Evolutionary conservation across 352 stramenopile genomes (phyloP), one percentile per base, ranked within the genome.

Genomic region (Phytopythium kandeliae): DNA sequence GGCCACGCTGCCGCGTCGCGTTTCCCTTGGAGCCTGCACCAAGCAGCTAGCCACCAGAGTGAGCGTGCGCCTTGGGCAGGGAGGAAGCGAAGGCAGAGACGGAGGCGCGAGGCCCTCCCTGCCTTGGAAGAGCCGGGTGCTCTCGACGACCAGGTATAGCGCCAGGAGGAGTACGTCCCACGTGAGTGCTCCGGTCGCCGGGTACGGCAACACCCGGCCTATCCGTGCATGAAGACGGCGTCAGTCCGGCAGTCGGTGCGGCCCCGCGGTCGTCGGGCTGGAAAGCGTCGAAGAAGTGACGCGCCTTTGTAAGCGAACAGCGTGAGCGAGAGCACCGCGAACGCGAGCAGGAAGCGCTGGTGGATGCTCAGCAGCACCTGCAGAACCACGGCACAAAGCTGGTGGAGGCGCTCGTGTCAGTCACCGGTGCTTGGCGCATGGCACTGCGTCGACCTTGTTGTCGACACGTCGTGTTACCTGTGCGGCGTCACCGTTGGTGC

Each of bases 241-340:
- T 55, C 15, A 56, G 38, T 6, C 13, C 34, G 8, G 16, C 34
- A 9, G 11, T 33, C 28, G 28, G 5, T 33, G 5, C 28, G 5
- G 5, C 5, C 28, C 10, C 28, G 10, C 28, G 10, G 28, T 33
- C 28, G 28, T 5, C 28, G 28, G 28, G 5, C 30, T 25, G 36
- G 4, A 9, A 31, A 9, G 28, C 4, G 28, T 31, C 28, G 28
- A 31, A 10, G 4, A 31, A 31, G 28, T 9, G 4, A 31, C 28
- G 28, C 4, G 28, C 75, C 61, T 74, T 95, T 95, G 69, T 95
- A 95, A 31, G 64, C 56, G 48, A 91, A 92, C 17, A 85, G 59
- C 25, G 51, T 64, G 16, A 78, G 44, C 5, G 74, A 73, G 22
- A 75, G 25, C 12, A 54, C n/a, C 19, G 85, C 56, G 52, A 89